A percentile compares a stretch with the other conserved stretches of the same genome.
These are phyloP conservation scores for Penicillium sp. DNA, from an alignment of 2,329 filamentous ascomycete genomes.

Conservation along the genomic window DNA sequence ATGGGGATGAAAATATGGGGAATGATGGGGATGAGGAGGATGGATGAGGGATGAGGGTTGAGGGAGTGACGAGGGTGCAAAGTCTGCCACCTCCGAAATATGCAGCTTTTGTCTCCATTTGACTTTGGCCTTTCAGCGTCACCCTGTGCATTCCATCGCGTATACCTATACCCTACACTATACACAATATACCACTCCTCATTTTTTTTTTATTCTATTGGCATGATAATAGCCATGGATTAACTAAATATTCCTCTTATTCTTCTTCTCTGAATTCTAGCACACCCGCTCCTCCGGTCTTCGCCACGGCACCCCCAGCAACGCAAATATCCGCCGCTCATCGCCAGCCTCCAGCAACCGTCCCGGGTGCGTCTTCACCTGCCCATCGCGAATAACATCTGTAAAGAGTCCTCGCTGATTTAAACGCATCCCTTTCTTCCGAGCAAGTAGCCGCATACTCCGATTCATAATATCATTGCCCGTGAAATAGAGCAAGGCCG, in stretches of 20 bases:
- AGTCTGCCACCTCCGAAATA: slow-evolving; percentile 6
- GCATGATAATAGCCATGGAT: neutral
- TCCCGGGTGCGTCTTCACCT: slow-evolving; percentile 68
- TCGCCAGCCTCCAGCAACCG: slow-evolving; percentile 72
- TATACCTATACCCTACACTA: neutral
- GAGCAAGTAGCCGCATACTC: slow-evolving; percentile 78
- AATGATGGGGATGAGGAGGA: neutral
- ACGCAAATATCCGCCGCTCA: slow-evolving; percentile 80
- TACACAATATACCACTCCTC: too few species aligned
- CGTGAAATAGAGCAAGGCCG: slow-evolving; percentile 91
- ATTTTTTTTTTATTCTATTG: too few species aligned
- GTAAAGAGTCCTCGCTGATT: slow-evolving; percentile 82
- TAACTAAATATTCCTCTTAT: neutral
- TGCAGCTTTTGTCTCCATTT: slow-evolving; percentile 10
- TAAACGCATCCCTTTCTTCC: slow-evolving; percentile 78
- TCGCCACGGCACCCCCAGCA: slow-evolving; percentile 82
- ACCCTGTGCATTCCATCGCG: neutral
- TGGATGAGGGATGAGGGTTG: neutral
- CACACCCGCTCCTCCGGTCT: slow-evolving; percentile 77
- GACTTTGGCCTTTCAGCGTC: slow-evolving; percentile 2
- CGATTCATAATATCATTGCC: slow-evolving; percentile 95
- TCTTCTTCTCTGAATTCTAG: slow-evolving; percentile 37
- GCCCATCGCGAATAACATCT: slow-evolving; percentile 66
- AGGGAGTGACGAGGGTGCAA: neutral
- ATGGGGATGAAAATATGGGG: neutral